These are phyloP conservation scores for Fragaria ananassa DNA, from an alignment of 306 rosid genomes.

Conservation along the genomic window DNA sequence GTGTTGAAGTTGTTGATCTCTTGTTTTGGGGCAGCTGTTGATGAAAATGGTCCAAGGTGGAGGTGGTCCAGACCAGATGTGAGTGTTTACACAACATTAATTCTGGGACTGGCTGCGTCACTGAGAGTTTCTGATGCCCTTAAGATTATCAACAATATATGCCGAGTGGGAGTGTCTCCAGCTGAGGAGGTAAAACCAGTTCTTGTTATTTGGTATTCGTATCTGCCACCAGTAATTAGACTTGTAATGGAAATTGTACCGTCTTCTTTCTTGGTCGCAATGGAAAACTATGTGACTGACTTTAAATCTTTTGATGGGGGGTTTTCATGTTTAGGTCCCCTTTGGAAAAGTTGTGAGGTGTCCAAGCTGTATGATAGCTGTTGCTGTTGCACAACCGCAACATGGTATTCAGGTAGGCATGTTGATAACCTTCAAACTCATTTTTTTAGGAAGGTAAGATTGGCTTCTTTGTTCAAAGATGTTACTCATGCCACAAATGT, in stretches of 20 bases:
- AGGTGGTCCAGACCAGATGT: slow-evolving; percentile 85
- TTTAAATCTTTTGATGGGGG: slow-evolving; percentile 11
- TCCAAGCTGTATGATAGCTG: slow-evolving; percentile 82
- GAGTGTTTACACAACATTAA: slow-evolving; percentile 46
- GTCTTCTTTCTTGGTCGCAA: not conserved
- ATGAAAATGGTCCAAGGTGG: slow-evolving; percentile 61
- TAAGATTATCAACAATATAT: slow-evolving; percentile 60
- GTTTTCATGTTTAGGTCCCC: slow-evolving; percentile 55
- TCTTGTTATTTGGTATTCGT: not conserved
- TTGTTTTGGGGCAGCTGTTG: slow-evolving; percentile 38
- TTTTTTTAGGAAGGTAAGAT: not conserved
- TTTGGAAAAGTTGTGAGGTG: slow-evolving; percentile 93
- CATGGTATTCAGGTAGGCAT: slow-evolving; percentile 84
- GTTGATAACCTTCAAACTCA: not conserved
- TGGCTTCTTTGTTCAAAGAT: not conserved
- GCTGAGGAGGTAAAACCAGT: slow-evolving; percentile 70
- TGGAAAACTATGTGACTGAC: not conserved
- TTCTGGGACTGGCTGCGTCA: slow-evolving; percentile 78
- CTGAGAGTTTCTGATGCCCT: slow-evolving; percentile 90
- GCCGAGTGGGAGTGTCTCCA: slow-evolving; percentile 81
- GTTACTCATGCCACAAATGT: slow-evolving; percentile 11
- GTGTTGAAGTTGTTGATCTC: slow-evolving; percentile 11
- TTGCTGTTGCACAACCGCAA: slow-evolving; percentile 93
- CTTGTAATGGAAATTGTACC: not conserved
- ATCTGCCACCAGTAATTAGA: not conserved